Base-by-base conservation (phyloP, 768 basidiomycete species). In the Xerocomellus dryophilus region DNA sequence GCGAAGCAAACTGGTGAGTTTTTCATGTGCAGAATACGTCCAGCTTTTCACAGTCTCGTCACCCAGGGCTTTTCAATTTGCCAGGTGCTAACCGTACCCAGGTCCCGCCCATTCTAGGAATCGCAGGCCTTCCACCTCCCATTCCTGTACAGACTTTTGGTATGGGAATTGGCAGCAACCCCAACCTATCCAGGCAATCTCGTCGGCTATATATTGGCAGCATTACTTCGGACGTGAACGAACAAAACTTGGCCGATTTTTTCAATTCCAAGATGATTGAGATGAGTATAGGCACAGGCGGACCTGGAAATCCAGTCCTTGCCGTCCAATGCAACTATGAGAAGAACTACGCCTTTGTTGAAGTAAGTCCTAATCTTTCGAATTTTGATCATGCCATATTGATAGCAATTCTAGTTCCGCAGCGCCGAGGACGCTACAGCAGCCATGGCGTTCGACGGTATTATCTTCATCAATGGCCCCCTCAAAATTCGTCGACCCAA, bases 271-370 rank as follows among this genome's bases (percentile, higher is more conserved):
- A 96, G 75, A 98, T 98, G 94, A 83, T 81, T 38, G 93, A 98
- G 73, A 90, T 91, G 85, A 80, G 79, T 57, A 84, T 95, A 43
- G 90, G 92, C 14, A 90, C 91, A 7, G 88, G 86, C 27, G 83
- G 80, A 18, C 83, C 90, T 21, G 93, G 92, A 20, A 93, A 93
- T 58, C 92, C 96, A 10, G 93, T 98, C 31, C 80, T 95, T 31
- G 88, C 88, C 18, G 93, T 97, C 6, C 93, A 96, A 66, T 90
- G 97, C 75, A 98, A 98, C 67, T 94, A 94, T 64, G 97, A 98
- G 72, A 99, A 98, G 79, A 94, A 93, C 63, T 99, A 98, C 67
- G 97, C 97, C 2, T 99, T 98, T 68, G 90, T 98, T 48, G 97
- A 99, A 79, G 96, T 96, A 68, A 58, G 79, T 65, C 36, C 34